Base-by-base conservation (phyloP, 768 basidiomycete genomes). In the Royoungia palumana region DNA sequence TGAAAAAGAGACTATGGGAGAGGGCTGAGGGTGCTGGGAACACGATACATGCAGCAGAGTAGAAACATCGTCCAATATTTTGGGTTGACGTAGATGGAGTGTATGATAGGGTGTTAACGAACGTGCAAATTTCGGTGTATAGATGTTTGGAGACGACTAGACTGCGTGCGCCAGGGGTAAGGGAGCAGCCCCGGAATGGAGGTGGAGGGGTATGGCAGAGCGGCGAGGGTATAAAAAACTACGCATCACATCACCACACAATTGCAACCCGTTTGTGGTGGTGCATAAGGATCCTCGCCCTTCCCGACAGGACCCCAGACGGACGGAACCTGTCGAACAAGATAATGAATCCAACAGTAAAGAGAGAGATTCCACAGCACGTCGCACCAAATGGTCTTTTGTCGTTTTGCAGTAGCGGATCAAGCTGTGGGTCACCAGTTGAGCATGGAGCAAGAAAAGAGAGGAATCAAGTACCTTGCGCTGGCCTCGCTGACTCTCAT, bases 391-490 rank as follows among this genome's bases (percentile, higher is more conserved):
- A 58, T 87, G 85, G 68, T 96, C 94, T 65, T 89, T 89, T 42
- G 93, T 96, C 36, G 84, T 85, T 71, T 91, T 92, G 79, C 92
- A 94, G 67, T 91, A 96, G 39, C 87, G 85, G 62, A 98, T 94
- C 58, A 98, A 69, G 65, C 94, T 97, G 66, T 32, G 45, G 13
- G 30, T 27, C 5, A 35, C 28, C 19, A 41, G 35, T 37, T 48
- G 44, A 49, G 44, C 35, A 28, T 44, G 39, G 30, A 39, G 19
- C 21, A 13, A 48, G 22, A 14, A 9, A n/a, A 21, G 17, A 32
- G 12, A 46, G 27, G 41, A 41, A 21, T 4, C 7, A 35, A 16
- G 55, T 58, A 92, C 92, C 84, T 89, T 58, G 86, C 76, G 62
- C 85, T 87, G 34, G 94, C 94, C 70, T 96, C 93, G 64, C 91